Conservation (phyloP, 352 stramenopile species). For the Phytopythium litorale region DNA sequence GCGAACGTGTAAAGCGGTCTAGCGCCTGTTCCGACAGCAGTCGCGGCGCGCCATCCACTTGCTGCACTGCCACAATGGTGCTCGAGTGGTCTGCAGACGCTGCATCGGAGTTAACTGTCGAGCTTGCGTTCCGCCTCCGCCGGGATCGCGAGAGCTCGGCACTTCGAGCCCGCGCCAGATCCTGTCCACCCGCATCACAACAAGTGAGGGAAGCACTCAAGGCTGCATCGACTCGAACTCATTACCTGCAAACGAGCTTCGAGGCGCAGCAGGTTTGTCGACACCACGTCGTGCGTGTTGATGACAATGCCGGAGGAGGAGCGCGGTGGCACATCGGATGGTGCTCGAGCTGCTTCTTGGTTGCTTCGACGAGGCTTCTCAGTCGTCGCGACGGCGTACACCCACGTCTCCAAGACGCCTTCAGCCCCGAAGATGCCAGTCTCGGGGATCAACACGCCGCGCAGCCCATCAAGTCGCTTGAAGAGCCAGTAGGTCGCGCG, state of each 20-base stretch:
- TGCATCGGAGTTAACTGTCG: neutral
- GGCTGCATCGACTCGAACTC: neutral
- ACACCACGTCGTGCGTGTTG: constrained; percentile 12
- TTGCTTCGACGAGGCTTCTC: neutral
- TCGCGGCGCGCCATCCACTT: constrained; percentile 3
- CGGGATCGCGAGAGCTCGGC: neutral
- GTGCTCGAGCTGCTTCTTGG: neutral
- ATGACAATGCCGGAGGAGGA: neutral
- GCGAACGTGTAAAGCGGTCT: constrained; percentile 16
- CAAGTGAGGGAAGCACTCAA: neutral
- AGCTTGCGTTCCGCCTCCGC: neutral
- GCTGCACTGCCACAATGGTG: constrained; percentile 7
- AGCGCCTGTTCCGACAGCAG: constrained; percentile 17
- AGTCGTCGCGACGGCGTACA: constrained; percentile 9
- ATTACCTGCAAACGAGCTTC: constrained; percentile 32
- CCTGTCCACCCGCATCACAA: constrained; percentile 2
- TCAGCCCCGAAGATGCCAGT: constrained; percentile 38
- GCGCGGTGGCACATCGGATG: neutral
- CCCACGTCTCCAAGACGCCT: constrained; percentile 35
- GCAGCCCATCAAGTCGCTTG: constrained; percentile 15
- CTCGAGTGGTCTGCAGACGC: neutral
- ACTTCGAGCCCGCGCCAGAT: constrained; percentile 1
- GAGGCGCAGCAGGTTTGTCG: constrained; percentile 34
- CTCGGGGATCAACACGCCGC: constrained; percentile 24
- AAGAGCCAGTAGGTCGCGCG: constrained; percentile 34